Evolutionary conservation across 78 protist species (phyloP), one percentile per base, ranked within the genome.

Genomic region (Chrysochromulina tobinii): DNA sequence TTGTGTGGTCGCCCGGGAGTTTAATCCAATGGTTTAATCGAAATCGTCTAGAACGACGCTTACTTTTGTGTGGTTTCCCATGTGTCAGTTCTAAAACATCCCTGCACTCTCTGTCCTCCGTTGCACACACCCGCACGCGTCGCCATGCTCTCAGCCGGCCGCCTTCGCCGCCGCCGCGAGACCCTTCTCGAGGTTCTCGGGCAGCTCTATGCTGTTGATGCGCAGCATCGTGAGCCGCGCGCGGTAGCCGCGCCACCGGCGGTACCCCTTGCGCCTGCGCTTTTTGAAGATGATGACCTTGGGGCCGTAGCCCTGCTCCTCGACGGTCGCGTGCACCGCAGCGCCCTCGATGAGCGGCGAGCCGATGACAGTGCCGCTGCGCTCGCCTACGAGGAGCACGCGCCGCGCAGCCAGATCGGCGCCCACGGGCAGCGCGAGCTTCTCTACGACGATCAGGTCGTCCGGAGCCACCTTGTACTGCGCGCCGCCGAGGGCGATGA

Each of bases 201-300:
- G 85, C 25, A 77, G 11, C 27, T 14, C 3, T 25, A 77, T 50
- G 11, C 50, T 8, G 1, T 7, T 8, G 61, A 79, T 18, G 38
- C 87, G 61, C 51, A 79, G 11, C 12, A 79, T 11, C 2, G 64
- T 79, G 48, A 79, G n/a, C 64, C 18, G 50, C 17, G 18, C 27
- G 15, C 87, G 87, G 18, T 54, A 5, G 17, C 87, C 87, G 15
- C 23, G 15, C 87, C 87, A 79, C 50, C 87, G n/a, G 12, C 48
- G 9, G 64, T 79, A 79, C 18, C 87, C 61, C 48, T 51, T 79
- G 9, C 87, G 58, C 6, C 87, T n/a, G 50, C 23, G 51, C 87
- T 79, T 79, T 48, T 79, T 79, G 87, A 79, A 79, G 64, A 79
- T 12, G 51, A 79, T 54, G 5, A 23, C 87, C 64, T 79, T 79